These are phyloP conservation scores for Ceratocystis cubensis DNA, from an alignment of 2,329 filamentous ascomycete species.

Conservation along the genomic window DNA sequence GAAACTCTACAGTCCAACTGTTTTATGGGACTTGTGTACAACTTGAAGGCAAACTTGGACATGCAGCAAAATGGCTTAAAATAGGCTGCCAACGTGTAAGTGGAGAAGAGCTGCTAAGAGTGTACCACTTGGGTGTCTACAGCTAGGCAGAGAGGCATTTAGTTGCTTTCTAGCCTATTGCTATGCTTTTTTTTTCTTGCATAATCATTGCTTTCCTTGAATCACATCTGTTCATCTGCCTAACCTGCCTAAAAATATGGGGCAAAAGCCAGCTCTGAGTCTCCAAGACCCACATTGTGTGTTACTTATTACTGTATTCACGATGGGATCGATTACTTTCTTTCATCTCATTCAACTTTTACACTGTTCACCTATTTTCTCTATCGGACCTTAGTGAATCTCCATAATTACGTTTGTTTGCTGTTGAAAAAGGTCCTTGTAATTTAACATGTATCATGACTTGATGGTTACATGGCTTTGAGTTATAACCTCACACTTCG, in stretches of 20 bases:
- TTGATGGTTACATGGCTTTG: background rate
- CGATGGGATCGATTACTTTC: no score
- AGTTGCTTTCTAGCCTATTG: no score
- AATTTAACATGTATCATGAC: constrained; percentile 8
- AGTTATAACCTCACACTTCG: background rate
- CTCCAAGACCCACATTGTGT: no score
- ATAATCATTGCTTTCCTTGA: no score
- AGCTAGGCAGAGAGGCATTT: no score
- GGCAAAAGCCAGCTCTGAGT: no score
- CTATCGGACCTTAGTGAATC: no score
- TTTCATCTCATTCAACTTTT: background rate
- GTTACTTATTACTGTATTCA: no score
- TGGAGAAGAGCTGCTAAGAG: background rate
- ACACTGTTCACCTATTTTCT: background rate
- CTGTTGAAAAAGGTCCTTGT: background rate
- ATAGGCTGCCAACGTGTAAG: background rate
- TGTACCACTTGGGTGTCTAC: no score
- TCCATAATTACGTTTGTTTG: background rate
- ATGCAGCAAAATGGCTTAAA: background rate
- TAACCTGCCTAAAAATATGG: no score
- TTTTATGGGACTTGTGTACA: background rate
- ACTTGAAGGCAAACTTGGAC: background rate
- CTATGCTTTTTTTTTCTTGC: no score
- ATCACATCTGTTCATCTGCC: no score
- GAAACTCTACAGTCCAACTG: background rate